phyloP scores from a whole-genome alignment of 1,284 basidiomycete species.

The Fomitopsis schrenkii region DNA sequence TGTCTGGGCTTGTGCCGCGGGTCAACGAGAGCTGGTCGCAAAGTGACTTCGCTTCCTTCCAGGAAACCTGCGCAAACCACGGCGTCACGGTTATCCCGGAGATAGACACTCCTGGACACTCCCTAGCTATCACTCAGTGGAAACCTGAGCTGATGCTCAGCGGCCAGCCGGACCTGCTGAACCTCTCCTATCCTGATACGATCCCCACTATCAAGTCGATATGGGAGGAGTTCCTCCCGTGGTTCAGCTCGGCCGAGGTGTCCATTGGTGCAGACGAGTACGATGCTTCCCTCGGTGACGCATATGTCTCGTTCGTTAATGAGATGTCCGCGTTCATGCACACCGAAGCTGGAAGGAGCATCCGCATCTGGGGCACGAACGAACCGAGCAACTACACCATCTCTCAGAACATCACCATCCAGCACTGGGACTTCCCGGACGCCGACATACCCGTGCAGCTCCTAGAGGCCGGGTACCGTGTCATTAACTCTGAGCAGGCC shows the following conservation, averaged over 20 bases:
- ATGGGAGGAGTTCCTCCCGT: conserved; percentile 31
- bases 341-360: conserved; percentile 21
- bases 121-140: conserved; percentile 36
- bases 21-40: conserved; percentile 31
- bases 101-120: conserved; percentile 35
- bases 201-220: conserved; percentile 27
- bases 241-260: conserved; percentile 26
- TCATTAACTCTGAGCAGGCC: conserved; percentile 29
- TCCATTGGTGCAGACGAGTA: conserved; percentile 34
- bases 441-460: conserved; percentile 27
- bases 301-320: conserved; percentile 32
- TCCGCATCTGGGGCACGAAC: conserved; percentile 32
- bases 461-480: conserved; percentile 24
- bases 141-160: conserved; percentile 33
- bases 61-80: conserved; percentile 17
- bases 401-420: conserved; percentile 31
- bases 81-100: conserved; percentile 32
- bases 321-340: conserved; percentile 26
- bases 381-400: conserved; percentile 28
- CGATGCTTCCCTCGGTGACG: conserved; percentile 27
- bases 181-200: conserved; percentile 29
- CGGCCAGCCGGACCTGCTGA: conserved; percentile 28
- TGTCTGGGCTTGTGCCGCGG: conserved; percentile 27
- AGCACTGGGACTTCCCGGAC: conserved; percentile 35
- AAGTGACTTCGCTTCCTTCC: conserved; percentile 17